phyloP scores from a whole-genome alignment of 768 basidiomycete genomes.

The Tylopilus cervinicoccineus region DNA sequence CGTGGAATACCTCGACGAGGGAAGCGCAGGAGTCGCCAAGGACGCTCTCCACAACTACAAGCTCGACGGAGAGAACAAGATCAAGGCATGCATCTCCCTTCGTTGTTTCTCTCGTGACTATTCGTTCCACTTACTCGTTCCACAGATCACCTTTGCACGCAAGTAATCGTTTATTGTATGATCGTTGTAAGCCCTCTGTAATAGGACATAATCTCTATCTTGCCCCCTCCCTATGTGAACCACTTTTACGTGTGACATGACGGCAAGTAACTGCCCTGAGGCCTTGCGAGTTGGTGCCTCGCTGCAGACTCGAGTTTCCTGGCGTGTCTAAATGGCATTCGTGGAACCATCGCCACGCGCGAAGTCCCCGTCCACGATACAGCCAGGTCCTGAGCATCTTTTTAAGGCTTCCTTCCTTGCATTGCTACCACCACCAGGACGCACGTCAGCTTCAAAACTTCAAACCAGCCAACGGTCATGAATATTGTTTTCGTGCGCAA shows the following conservation, averaged over 20 bases:
- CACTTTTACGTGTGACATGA: slow-evolving; percentile 25
- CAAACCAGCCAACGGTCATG: slow-evolving; percentile 10
- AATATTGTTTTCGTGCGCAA: slow-evolving; percentile 20
- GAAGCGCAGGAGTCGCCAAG: slow-evolving; percentile 84
- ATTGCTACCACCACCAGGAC: slow-evolving; percentile 9
- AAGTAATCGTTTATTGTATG: slow-evolving; percentile 44
- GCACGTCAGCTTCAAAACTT: slow-evolving; percentile 1
- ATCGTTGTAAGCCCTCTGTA: slow-evolving; percentile 28
- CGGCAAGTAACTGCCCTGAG: slow-evolving; percentile 23
- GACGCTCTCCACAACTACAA: slow-evolving; percentile 98
- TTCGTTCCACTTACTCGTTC: slow-evolving; percentile 11
- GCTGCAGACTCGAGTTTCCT: slow-evolving; percentile 7
- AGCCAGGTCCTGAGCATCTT: not conserved
- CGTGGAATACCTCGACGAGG: slow-evolving; percentile 96
- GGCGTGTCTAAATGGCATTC: slow-evolving; percentile 4
- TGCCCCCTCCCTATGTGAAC: slow-evolving; percentile 15
- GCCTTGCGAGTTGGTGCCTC: slow-evolving; percentile 25
- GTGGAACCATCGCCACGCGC: slow-evolving; percentile 5
- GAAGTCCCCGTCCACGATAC: not conserved
- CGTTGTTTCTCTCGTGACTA: slow-evolving; percentile 2
- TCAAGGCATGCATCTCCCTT: slow-evolving; percentile 61
- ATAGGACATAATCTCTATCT: slow-evolving; percentile 25
- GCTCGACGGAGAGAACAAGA: slow-evolving; percentile 96
- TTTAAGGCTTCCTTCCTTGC: slow-evolving; percentile 4
- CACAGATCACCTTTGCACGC: slow-evolving; percentile 70